A percentile compares a stretch with the other conserved stretches of the same genome.
phyloP scores from a whole-genome alignment of 768 basidiomycete genomes.

The Trametes cinnabarina region DNA sequence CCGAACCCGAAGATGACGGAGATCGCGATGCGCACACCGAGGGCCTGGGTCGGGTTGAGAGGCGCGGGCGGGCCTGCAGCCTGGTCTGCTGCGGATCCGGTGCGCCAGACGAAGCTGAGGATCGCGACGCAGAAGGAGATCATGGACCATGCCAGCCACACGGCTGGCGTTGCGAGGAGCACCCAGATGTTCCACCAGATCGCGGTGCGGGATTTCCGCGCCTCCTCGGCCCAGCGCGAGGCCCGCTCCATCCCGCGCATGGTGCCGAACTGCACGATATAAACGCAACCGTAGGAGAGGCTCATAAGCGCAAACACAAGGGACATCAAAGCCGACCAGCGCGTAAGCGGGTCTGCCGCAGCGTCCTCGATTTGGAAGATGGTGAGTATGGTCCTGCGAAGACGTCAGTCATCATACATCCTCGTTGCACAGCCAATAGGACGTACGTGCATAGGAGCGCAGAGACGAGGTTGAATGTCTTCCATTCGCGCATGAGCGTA shows the following conservation, averaged over 20 bases:
- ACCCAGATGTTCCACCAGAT: slow-evolving; percentile 71
- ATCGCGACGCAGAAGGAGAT: slow-evolving; percentile 62
- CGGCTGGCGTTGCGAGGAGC: slow-evolving; percentile 59
- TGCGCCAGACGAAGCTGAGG: slow-evolving; percentile 65
- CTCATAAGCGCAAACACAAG: slow-evolving; percentile 68
- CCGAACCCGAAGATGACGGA: slow-evolving; percentile 57
- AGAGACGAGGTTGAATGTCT: slow-evolving; percentile 72
- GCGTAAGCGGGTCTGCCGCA: slow-evolving; percentile 56
- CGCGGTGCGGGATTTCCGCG: slow-evolving; percentile 46
- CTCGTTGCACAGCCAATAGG: not conserved
- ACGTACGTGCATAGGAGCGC: slow-evolving; percentile 55
- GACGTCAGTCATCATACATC: not conserved
- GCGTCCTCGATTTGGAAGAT: slow-evolving; percentile 58
- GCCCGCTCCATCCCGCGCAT: slow-evolving; percentile 75
- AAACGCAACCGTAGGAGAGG: slow-evolving; percentile 69
- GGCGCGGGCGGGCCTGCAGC: slow-evolving; percentile 28
- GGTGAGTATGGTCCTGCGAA: slow-evolving; percentile 56
- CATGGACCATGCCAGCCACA: slow-evolving; percentile 79
- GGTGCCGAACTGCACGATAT: slow-evolving; percentile 66
- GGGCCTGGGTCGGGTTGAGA: slow-evolving; percentile 38
- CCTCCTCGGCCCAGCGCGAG: slow-evolving; percentile 74
- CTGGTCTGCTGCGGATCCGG: slow-evolving; percentile 46
- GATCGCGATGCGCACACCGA: slow-evolving; percentile 55
- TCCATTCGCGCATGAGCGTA: slow-evolving; percentile 70
- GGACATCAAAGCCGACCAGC: slow-evolving; percentile 62